Conservation (phyloP, 2,329 filamentous ascomycete genomes). For the Ophiostoma triangulosporum region DNA sequence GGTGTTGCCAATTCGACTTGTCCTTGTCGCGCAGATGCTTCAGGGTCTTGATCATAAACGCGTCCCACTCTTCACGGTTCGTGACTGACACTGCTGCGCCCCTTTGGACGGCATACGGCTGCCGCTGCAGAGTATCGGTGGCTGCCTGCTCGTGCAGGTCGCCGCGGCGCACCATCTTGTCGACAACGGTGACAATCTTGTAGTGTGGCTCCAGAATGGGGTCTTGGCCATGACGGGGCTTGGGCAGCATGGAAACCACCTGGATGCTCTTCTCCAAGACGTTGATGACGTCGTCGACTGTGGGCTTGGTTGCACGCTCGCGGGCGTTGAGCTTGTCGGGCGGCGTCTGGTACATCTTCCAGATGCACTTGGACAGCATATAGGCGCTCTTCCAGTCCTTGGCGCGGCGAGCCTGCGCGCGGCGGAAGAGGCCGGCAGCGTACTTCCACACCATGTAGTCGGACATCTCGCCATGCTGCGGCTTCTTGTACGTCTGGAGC, state of each 20-base stretch:
- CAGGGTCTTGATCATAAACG: conserved; percentile 38
- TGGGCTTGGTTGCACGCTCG: conserved; percentile 26
- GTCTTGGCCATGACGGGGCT: conserved; percentile 47
- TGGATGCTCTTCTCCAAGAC: conserved; percentile 38
- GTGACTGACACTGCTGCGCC: conserved; percentile 35
- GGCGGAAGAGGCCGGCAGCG: conserved; percentile 40
- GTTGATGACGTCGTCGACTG: conserved; percentile 29
- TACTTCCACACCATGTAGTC: conserved; percentile 50
- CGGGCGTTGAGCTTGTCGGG: conserved; percentile 29
- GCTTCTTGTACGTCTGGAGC: conserved; percentile 36
- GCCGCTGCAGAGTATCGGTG: conserved; percentile 39
- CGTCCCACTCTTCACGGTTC: conserved; percentile 48
- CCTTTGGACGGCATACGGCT: conserved; percentile 39
- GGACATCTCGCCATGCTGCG: conserved; percentile 41
- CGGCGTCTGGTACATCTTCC: conserved; percentile 47
- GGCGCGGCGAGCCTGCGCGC: conserved; percentile 39
- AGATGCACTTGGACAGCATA: conserved; percentile 48
- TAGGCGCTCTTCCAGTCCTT: conserved; percentile 47
- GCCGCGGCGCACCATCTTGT: conserved; percentile 58
- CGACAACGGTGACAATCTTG: conserved; percentile 68
- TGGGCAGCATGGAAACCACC: conserved; percentile 37
- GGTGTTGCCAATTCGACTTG: conserved; percentile 91
- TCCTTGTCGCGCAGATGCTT: conserved; percentile 52
- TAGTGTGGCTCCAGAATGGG: conserved; percentile 85
- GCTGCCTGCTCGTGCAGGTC: conserved; percentile 35